Evolutionary conservation across 2,329 filamentous ascomycete species (phyloP).

Genomic region (Neurospora crassa): DNA sequence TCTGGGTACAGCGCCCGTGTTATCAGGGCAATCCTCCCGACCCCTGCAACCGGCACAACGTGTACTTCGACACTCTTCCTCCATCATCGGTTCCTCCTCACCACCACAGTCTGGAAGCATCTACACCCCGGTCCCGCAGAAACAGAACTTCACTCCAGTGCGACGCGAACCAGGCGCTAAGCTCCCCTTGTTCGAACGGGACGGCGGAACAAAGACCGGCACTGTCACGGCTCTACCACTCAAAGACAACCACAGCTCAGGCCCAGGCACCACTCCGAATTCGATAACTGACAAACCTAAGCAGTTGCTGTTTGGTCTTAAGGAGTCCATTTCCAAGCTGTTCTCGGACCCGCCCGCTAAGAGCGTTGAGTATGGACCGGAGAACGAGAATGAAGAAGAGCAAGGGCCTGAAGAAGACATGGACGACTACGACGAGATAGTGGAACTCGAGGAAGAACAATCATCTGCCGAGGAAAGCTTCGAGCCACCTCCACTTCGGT

Average conservation of each 20-base stretch:
- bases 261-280: constrained; percentile 2
- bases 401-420: neutral
- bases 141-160: constrained; percentile 39
- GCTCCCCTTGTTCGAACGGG: constrained; percentile 29
- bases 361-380: neutral
- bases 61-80: neutral
- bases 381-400: neutral
- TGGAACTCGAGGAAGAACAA: constrained; percentile 19
- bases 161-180: constrained; percentile 19
- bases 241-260: neutral
- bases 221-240: neutral
- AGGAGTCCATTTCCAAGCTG: constrained; percentile 8
- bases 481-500: constrained; percentile 31
- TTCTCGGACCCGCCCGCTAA: constrained; percentile 6
- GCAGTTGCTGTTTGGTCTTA: constrained; percentile 10
- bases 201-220: constrained; percentile 17
- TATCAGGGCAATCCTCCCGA: constrained; percentile 18
- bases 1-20: neutral
- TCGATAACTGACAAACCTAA: neutral
- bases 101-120: constrained; percentile 10
- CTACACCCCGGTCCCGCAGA: constrained; percentile 32
- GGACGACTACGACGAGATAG: neutral
- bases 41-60: constrained; percentile 21
- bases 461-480: constrained; percentile 29
- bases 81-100: neutral